Conservation (phyloP, 2,329 filamentous ascomycete species). For the Aspergillus oerlinghausenensis region DNA sequence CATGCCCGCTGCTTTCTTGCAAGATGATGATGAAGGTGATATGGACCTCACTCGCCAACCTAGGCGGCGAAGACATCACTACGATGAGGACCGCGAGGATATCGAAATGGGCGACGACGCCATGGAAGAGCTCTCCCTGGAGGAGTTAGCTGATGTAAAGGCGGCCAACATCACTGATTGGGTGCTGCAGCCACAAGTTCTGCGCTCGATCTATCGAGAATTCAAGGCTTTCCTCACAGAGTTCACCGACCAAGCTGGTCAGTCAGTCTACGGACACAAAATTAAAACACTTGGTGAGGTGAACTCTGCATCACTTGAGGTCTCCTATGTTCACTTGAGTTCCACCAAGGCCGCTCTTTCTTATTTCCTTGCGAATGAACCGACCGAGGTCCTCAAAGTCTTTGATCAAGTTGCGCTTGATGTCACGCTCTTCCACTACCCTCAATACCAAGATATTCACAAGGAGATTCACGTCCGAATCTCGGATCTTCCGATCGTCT, state of each 20-base stretch:
- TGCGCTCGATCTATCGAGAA: conserved; percentile 88
- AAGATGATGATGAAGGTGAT: conserved; percentile 75
- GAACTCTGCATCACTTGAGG: conserved; percentile 92
- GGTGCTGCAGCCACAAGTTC: conserved; percentile 84
- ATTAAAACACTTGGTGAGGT: conserved; percentile 95
- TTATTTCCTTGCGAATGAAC: conserved; percentile 93
- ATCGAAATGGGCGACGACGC: conserved; percentile 84
- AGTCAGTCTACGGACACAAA: conserved; percentile 89
- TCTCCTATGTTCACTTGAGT: conserved; percentile 89
- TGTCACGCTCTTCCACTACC: conserved; percentile 90
- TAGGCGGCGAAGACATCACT: conserved; percentile 77
- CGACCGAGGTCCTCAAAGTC: conserved; percentile 89
- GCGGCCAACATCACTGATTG: conserved; percentile 90
- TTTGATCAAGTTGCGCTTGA: conserved; percentile 98
- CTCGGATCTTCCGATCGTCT: conserved; percentile 87
- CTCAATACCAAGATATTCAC: conserved; percentile 95
- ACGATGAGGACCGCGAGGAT: conserved; percentile 91
- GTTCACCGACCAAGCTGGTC: conserved; percentile 83
- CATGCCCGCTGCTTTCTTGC: conserved; percentile 60
- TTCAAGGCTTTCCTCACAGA: conserved; percentile 98
- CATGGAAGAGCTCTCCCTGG: conserved; percentile 90
- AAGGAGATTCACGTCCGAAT: conserved; percentile 97
- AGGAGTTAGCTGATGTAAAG: conserved; percentile 89
- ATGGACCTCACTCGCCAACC: conserved; percentile 82
- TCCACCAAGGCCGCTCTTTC: conserved; percentile 88